Conservation (phyloP, 2,329 filamentous ascomycete genomes). For the Neurospora sp. region DNA sequence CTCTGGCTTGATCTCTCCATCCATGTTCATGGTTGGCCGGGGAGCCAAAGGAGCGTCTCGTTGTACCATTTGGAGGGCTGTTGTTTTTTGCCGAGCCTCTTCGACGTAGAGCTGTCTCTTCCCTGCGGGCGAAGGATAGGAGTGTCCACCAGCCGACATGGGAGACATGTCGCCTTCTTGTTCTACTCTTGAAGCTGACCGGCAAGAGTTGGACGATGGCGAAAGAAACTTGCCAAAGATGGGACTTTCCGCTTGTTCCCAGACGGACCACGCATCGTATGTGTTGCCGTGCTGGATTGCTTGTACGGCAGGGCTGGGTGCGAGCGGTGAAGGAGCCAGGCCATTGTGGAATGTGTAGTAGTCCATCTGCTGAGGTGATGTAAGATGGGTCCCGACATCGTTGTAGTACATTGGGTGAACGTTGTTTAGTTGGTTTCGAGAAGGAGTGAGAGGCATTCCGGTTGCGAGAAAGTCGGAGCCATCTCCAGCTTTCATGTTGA, state of each 20-base stretch:
- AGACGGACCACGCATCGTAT: conserved; percentile 6
- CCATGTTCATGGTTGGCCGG: conserved; percentile 17
- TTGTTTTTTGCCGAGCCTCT: conserved; percentile 34
- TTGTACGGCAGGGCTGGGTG: conserved; percentile 3
- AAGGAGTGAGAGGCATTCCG: conserved; percentile 10
- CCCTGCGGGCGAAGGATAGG: conserved; percentile 14
- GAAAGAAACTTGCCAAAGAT: conserved; percentile 11
- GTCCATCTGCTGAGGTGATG: conserved; percentile 11
- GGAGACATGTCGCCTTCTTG: conserved; percentile 1
- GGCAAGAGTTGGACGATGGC: background rate
- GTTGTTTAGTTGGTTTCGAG: conserved; percentile 6
- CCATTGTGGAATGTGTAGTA: conserved; percentile 8
- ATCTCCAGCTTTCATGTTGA: conserved; percentile 10
- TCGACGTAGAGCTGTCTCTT: conserved; percentile 32
- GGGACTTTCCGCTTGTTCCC: conserved; percentile 14
- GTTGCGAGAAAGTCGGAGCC: conserved; percentile 6
- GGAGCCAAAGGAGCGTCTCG: conserved; percentile 2
- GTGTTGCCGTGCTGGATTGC: conserved; percentile 4
- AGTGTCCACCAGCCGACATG: background rate
- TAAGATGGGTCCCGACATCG: conserved; percentile 5
- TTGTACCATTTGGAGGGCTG: conserved; percentile 34
- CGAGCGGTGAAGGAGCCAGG: conserved; percentile 4
- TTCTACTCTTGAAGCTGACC: background rate
- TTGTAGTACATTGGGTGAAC: conserved; percentile 1
- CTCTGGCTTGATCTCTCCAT: background rate